Evolutionary conservation across 768 basidiomycete species (phyloP).

Genomic region (Hericium erinaceus): DNA sequence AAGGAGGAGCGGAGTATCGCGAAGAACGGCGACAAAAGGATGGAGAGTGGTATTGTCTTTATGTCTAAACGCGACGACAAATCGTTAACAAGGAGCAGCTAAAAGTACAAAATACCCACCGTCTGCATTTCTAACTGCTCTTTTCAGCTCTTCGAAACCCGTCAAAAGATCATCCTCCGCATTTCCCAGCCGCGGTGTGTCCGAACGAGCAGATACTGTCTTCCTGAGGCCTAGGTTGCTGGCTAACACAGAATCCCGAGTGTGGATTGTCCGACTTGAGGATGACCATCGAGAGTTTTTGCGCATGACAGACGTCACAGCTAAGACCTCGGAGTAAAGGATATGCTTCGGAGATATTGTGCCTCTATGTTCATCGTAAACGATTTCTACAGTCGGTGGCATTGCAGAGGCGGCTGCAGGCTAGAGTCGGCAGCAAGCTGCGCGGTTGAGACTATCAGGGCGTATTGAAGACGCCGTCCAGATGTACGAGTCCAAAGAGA

Average conservation of each 20-base stretch:
- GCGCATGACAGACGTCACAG: conserved; percentile 91
- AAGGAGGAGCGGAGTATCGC: conserved; percentile 87
- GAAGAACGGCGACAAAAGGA: conserved; percentile 81
- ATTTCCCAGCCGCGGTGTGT: conserved; percentile 39
- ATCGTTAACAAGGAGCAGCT: neutral
- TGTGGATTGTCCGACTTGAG: conserved; percentile 46
- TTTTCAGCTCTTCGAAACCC: conserved; percentile 81
- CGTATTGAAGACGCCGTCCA: no score
- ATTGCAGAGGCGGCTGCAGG: neutral
- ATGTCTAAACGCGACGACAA: conserved; percentile 38
- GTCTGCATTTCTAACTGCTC: conserved; percentile 58
- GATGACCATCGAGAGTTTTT: conserved; percentile 97
- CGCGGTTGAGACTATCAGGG: no score
- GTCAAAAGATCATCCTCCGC: conserved; percentile 82
- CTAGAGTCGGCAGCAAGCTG: no score
- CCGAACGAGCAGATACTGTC: conserved; percentile 34
- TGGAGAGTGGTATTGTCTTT: conserved; percentile 43
- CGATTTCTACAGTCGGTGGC: neutral
- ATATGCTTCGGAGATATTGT: conserved; percentile 62
- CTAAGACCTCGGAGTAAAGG: conserved; percentile 80
- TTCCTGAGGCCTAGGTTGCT: conserved; percentile 68
- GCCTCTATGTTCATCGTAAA: neutral
- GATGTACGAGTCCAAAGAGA: no score
- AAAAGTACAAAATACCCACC: conserved; percentile 30
- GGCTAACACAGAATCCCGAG: conserved; percentile 60